Percentiles rank a stretch among this genome's conserved stretches.
Conservation (phyloP, 345 rosid genomes). For the Hypericum perforatum region DNA sequence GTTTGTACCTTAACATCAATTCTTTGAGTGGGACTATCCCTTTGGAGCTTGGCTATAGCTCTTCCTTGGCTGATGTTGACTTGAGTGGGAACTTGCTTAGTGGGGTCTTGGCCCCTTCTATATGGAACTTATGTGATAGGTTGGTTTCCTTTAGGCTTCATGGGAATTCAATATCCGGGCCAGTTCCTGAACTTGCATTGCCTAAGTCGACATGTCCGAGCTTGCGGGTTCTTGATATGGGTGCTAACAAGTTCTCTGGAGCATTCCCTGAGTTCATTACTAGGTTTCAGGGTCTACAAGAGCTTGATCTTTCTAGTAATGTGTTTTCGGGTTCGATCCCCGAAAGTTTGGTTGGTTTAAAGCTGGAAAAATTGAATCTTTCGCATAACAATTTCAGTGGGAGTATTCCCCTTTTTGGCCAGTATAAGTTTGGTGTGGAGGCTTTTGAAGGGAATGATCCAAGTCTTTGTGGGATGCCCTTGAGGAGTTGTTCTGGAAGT, state of each 20-base stretch:
- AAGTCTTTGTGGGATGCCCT: conserved; percentile 73
- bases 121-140: conserved; percentile 87
- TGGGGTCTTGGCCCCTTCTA: conserved; percentile 71
- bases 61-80: conserved; percentile 75
- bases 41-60: conserved; percentile 84
- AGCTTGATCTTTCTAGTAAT: conserved; percentile 81
- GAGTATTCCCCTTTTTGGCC: conserved; percentile 55
- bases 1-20: conserved; percentile 69
- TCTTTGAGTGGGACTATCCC: conserved; percentile 73
- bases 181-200: conserved; percentile 67
- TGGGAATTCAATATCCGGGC: conserved; percentile 57
- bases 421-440: conserved; percentile 50
- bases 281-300: conserved; percentile 44
- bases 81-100: conserved; percentile 47
- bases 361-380: conserved; percentile 66
- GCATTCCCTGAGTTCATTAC: conserved; percentile 66
- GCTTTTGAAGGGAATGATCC: conserved; percentile 76
- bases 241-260: conserved; percentile 70
- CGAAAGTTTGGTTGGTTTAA: conserved; percentile 37
- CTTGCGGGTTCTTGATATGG: conserved; percentile 71
- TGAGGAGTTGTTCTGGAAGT: conserved; percentile 49
- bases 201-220: conserved; percentile 64
- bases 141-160: conserved; percentile 58
- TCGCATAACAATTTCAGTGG: conserved; percentile 88
- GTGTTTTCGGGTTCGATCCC: conserved; percentile 64